Base-by-base conservation (phyloP, 306 rosid species). In the Vachellia collinsii region DNA sequence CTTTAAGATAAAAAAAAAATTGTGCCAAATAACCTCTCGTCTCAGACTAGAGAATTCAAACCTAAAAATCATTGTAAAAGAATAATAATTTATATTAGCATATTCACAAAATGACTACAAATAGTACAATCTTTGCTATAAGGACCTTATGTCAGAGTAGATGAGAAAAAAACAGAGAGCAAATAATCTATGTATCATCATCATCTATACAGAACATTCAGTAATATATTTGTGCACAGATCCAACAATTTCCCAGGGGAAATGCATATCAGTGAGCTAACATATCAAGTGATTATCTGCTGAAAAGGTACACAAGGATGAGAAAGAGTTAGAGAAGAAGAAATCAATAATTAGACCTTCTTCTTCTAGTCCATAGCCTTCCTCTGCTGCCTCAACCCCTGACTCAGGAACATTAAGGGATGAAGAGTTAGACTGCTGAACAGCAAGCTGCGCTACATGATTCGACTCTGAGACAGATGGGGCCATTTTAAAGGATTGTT, bases 291-390 rank as follows among this genome's bases (percentile, higher is more conserved):
- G 46, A 11, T 4, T 36, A 72, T 20, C 36, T 80, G 56, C 56
- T 22, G 64, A 64, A 20, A 50, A 7, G 2, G 12, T 10, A 37
- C 34, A 5, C n/a, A 17, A 42, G 48, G 23, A 53, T 12, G 36
- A 63, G 10, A 43, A 43, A 70, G 16, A 74, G 12, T 38, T 29
- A 41, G 23, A 46, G 44, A 44, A 72, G 74, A 23, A 73, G 58
- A 75, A 65, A 78, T 65, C n/a, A 77, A 83, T 54, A 78, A 87
- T 48, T 43, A 58, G 58, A 94, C 99, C 99, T 90, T 92, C 97
- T 17, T 93, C 93, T 74, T 95, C 98, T 17, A 85, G 54, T 39
- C 88, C 90, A 79, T 70, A 90, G 75, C 86, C 79, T 79, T 95
- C 99, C 54, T 92, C 99, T 3, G 84, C 79, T 25, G 87, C 80